Conservation (phyloP, 345 rosid species). For the Noccaea bulbosa region DNA sequence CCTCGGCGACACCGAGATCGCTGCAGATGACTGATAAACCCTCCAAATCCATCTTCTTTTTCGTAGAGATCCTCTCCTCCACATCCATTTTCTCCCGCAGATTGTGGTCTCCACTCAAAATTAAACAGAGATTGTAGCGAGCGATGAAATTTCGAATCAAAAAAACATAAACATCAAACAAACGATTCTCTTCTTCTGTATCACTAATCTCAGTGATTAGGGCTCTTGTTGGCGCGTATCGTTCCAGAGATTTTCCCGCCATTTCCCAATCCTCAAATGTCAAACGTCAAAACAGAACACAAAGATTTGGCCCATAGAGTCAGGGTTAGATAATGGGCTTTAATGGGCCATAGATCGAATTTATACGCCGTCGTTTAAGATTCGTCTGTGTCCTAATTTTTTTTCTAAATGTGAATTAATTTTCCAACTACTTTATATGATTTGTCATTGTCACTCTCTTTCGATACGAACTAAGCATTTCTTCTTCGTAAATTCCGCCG, state of each 20-base stretch:
- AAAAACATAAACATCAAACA: not conserved
- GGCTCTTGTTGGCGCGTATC: slow-evolving; percentile 42
- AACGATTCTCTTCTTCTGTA: not conserved
- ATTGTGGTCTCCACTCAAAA: slow-evolving; percentile 5
- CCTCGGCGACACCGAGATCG: slow-evolving; percentile 64
- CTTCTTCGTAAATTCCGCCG: slow-evolving; percentile 54
- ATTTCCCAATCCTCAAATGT: not conserved
- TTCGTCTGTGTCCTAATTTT: not conserved
- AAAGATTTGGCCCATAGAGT: not conserved
- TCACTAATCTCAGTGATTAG: slow-evolving; percentile 34
- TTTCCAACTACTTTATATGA: slow-evolving; percentile 29
- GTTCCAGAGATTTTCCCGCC: slow-evolving; percentile 38
- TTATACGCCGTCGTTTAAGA: not conserved
- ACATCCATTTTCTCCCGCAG: slow-evolving; percentile 30
- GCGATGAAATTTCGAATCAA: not conserved
- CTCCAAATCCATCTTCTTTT: slow-evolving; percentile 55
- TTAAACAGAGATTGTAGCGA: not conserved
- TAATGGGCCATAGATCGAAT: not conserved
- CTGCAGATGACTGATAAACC: slow-evolving; percentile 73
- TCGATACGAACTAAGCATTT: slow-evolving; percentile 69
- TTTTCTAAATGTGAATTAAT: not conserved
- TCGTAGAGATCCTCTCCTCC: slow-evolving; percentile 42
- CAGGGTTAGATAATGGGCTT: slow-evolving; percentile 3
- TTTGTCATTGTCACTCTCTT: slow-evolving; percentile 35
- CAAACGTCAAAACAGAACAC: not conserved